A percentile compares a stretch with the other conserved stretches of the same genome.
These are phyloP conservation scores for Penicillium canescens DNA, from an alignment of 495 filamentous ascomycete species.

Conservation along the genomic window DNA sequence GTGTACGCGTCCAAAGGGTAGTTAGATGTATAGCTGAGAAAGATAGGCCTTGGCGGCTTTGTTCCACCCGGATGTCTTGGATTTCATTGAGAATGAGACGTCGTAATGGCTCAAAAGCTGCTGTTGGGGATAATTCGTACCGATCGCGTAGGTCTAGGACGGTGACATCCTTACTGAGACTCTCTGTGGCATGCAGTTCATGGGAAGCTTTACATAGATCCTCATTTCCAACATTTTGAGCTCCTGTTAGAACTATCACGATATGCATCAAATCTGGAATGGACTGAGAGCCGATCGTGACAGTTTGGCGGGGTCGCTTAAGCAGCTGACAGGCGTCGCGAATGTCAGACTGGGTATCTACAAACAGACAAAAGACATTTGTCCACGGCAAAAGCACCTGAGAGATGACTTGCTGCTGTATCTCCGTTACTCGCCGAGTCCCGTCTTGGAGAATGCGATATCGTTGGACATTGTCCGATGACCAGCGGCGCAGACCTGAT, in stretches of 20 bases:
- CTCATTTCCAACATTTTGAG: background rate
- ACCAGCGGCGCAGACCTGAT: background rate
- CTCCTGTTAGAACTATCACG: constrained; percentile 10
- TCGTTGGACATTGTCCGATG: constrained; percentile 6
- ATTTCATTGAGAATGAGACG: constrained; percentile 4
- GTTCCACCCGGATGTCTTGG: background rate
- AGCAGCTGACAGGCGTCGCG: constrained; percentile 5
- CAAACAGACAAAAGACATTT: constrained; percentile 16
- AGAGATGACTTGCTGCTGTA: constrained; percentile 9
- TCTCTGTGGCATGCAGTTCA: background rate
- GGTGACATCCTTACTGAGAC: background rate
- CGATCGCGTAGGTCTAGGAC: constrained; percentile 7
- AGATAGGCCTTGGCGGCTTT: background rate
- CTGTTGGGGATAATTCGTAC: constrained; percentile 5
- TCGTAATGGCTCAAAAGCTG: constrained; percentile 6
- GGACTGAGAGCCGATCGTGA: constrained; percentile 7
- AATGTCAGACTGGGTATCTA: constrained; percentile 10
- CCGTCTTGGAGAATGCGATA: constrained; percentile 3
- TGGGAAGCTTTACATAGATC: background rate
- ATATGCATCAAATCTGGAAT: background rate
- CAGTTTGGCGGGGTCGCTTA: background rate
- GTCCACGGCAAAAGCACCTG: constrained; percentile 15
- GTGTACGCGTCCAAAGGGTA: constrained; percentile 4
- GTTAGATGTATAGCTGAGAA: constrained; percentile 9
- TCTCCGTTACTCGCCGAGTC: constrained; percentile 5